Evolutionary conservation across 495 filamentous ascomycete species (phyloP).

Genomic region (Penicillium ochrochloron): DNA sequence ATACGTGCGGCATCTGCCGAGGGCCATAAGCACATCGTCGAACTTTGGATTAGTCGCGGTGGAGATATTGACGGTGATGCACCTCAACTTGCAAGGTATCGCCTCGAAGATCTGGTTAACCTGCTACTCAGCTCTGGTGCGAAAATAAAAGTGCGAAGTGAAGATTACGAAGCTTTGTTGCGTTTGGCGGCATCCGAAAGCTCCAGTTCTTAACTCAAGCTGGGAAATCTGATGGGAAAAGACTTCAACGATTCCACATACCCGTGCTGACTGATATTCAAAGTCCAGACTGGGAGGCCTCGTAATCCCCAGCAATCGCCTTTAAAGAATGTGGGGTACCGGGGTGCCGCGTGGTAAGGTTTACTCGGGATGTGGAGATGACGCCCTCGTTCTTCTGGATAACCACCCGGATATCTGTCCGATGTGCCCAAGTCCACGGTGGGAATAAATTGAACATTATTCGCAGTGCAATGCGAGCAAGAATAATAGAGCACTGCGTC

Average conservation of each 20-base stretch:
- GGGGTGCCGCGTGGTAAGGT: neutral
- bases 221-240: too few relatives aligned
- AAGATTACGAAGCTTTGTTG: too few relatives aligned
- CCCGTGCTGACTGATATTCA: neutral
- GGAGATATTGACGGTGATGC: too few relatives aligned
- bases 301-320: neutral
- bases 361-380: constrained; percentile 19
- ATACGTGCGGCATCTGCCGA: too few relatives aligned
- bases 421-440: neutral
- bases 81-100: too few relatives aligned
- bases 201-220: too few relatives aligned
- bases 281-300: neutral
- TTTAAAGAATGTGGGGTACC: neutral
- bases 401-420: neutral
- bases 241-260: neutral
- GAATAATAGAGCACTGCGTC: neutral
- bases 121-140: too few relatives aligned
- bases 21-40: too few relatives aligned
- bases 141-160: too few relatives aligned
- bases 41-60: too few relatives aligned
- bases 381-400: neutral
- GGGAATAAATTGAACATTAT: neutral
- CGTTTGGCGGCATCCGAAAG: too few relatives aligned
- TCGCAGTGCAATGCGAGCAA: neutral
- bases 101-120: too few relatives aligned